phyloP scores from a whole-genome alignment of 768 basidiomycete genomes.

The Rhodosporidiobolus sp. region DNA sequence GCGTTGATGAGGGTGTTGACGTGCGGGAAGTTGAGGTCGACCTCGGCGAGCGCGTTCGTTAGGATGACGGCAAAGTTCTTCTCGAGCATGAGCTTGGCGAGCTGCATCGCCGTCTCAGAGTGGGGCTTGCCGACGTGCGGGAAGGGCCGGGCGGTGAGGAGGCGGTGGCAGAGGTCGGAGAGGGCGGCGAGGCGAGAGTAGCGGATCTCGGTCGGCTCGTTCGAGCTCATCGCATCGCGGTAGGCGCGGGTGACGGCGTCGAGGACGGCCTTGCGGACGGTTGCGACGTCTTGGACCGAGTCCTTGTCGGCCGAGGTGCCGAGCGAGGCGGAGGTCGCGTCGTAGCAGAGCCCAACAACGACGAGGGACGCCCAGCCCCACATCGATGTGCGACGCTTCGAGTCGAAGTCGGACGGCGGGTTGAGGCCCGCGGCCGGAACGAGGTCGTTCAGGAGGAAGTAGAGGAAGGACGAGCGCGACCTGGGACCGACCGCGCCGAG shows the following conservation, averaged over 20 bases:
- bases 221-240: constrained; percentile 67
- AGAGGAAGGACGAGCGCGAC: constrained; percentile 58
- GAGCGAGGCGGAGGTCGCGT: constrained; percentile 54
- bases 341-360: constrained; percentile 87
- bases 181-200: constrained; percentile 87
- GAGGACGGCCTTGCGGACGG: constrained; percentile 86
- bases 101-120: constrained; percentile 76
- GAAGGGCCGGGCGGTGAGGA: constrained; percentile 70
- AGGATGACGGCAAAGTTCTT: constrained; percentile 89
- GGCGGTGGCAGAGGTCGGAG: constrained; percentile 78
- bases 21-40: constrained; percentile 93
- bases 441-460: constrained; percentile 78
- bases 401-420: constrained; percentile 48
- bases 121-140: constrained; percentile 49
- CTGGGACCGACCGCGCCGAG: constrained; percentile 57
- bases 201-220: constrained; percentile 60
- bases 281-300: constrained; percentile 61
- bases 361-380: constrained; percentile 60
- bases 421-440: constrained; percentile 69
- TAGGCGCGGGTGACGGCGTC: constrained; percentile 82
- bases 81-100: constrained; percentile 97
- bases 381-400: constrained; percentile 46
- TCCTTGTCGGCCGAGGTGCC: constrained; percentile 69
- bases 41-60: constrained; percentile 81
- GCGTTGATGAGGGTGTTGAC: constrained; percentile 79